A percentile compares a stretch with the other conserved stretches of the same genome.
These are phyloP conservation scores for Rostrohypoxylon terebratum DNA, from an alignment of 495 filamentous ascomycete genomes.

Conservation along the genomic window DNA sequence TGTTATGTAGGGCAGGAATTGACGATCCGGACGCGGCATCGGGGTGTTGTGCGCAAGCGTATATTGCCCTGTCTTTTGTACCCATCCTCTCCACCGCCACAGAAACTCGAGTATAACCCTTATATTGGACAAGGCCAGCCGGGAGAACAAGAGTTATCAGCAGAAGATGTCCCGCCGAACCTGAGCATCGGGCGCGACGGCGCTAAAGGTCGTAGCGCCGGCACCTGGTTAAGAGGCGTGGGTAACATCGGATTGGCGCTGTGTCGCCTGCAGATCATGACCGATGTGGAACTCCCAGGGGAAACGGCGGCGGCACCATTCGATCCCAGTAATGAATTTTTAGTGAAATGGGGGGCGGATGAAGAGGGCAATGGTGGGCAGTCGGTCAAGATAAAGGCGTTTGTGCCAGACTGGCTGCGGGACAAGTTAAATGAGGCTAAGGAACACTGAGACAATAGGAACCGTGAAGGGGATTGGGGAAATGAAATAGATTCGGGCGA, in stretches of 20 bases:
- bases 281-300: slow-evolving; percentile 72
- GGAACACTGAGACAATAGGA: neutral
- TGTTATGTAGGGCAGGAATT: slow-evolving; percentile 98
- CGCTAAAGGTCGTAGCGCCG: slow-evolving; percentile 73
- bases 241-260: slow-evolving; percentile 91
- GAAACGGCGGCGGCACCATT: slow-evolving; percentile 65
- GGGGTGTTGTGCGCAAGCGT: slow-evolving; percentile 89
- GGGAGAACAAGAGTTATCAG: slow-evolving; percentile 18
- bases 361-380: slow-evolving; percentile 46
- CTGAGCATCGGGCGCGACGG: slow-evolving; percentile 56
- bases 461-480: neutral
- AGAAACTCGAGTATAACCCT: slow-evolving; percentile 60
- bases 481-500: neutral
- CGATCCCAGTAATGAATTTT: slow-evolving; percentile 60
- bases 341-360: slow-evolving; percentile 52
- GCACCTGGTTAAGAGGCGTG: slow-evolving; percentile 79
- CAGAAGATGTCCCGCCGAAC: slow-evolving; percentile 50
- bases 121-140: neutral
- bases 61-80: slow-evolving; percentile 90
- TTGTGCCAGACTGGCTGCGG: slow-evolving; percentile 83
- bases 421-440: slow-evolving; percentile 48
- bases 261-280: slow-evolving; percentile 92
- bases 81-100: slow-evolving; percentile 49
- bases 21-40: slow-evolving; percentile 93
- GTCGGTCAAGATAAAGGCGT: slow-evolving; percentile 78